Evolutionary conservation across 495 filamentous ascomycete genomes (phyloP).

Genomic region (Tuber microsphaerosporum): DNA sequence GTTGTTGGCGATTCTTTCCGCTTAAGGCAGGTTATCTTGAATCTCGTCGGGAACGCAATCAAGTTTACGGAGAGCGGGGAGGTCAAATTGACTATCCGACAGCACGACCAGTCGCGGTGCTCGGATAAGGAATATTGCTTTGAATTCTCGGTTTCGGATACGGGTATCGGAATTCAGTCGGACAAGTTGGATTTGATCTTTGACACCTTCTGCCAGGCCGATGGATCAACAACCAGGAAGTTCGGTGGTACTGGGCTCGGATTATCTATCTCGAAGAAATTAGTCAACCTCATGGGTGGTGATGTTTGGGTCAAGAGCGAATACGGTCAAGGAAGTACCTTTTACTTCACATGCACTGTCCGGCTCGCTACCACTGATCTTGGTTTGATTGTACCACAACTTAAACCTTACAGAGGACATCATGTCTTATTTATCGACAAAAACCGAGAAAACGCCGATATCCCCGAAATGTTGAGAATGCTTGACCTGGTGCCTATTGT

Average conservation of each 20-base stretch:
- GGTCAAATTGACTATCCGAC: constrained; percentile 85
- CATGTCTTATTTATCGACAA: constrained; percentile 95
- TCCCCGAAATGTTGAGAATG: constrained; percentile 69
- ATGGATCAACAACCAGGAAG: constrained; percentile 92
- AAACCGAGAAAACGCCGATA: constrained; percentile 69
- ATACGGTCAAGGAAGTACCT: constrained; percentile 87
- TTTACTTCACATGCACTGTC: constrained; percentile 94
- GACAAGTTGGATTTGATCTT: constrained; percentile 98
- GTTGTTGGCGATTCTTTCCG: constrained; percentile 97
- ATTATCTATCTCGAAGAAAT: constrained; percentile 88
- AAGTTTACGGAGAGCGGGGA: constrained; percentile 98
- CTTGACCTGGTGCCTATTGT: constrained; percentile 77
- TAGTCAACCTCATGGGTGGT: constrained; percentile 96
- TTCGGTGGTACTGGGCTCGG: constrained; percentile 96
- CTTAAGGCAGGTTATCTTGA: constrained; percentile 86
- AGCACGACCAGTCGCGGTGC: constrained; percentile 62
- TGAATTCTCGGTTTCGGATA: constrained; percentile 94
- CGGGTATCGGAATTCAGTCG: constrained; percentile 90
- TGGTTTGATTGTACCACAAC: constrained; percentile 69
- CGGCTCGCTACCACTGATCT: constrained; percentile 79
- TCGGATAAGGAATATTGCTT: constrained; percentile 77
- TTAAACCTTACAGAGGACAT: constrained; percentile 84
- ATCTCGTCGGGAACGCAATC: constrained; percentile 73
- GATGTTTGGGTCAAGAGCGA: constrained; percentile 94
- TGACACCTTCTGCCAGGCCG: constrained; percentile 98